Evolutionary conservation across 2,329 filamentous ascomycete species (phyloP), one percentile per base, ranked within the genome.

Genomic region (Endothia cerciana): DNA sequence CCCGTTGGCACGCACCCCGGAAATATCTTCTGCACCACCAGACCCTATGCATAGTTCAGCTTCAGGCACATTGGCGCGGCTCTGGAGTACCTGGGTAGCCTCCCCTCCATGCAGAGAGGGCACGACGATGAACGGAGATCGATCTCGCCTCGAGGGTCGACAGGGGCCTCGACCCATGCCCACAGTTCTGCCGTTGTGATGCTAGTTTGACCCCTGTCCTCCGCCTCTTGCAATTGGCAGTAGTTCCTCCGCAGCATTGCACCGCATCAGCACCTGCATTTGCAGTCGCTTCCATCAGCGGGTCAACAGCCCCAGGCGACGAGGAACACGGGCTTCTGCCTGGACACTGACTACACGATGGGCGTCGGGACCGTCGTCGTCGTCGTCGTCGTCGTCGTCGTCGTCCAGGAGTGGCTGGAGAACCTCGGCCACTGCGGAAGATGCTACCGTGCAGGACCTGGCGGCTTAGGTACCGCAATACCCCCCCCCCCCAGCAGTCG

Each of bases 111-210:
- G n/a, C n/a, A n/a, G n/a, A n/a, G 30, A 57, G 22, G 4, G n/a
- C 17, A 5, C 10, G 13, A 59, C 8, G 30, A 22, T 19, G 11
- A 25, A 28, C 33, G 30, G 28, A 19, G 11, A 45, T 59, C 22
- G 15, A 30, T 11, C 56, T 59, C 25, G 38, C 56, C 56, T 59
- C 56, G 15, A 30, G n/a, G 15, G 22, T 28, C 22, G 38, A 28
- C 56, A 30, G 38, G 56, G 56, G 56, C 25, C 36, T 43, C 25
- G 25, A 22, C 28, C 45, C 56, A 30, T 25, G 22, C 22, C 56
- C 36, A 41, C 56, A 59, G 17, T 51, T 40, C 45, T 30, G 38
- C 47, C 36, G 30, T 62, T 36, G 28, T 51, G 19, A 30, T 49
- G 19, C 28, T 36, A 19, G 51, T 41, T 28, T 5, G 17, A 62